Evolutionary conservation across 2,329 filamentous ascomycete genomes (phyloP).

Genomic region (Talaromyces piceae): DNA sequence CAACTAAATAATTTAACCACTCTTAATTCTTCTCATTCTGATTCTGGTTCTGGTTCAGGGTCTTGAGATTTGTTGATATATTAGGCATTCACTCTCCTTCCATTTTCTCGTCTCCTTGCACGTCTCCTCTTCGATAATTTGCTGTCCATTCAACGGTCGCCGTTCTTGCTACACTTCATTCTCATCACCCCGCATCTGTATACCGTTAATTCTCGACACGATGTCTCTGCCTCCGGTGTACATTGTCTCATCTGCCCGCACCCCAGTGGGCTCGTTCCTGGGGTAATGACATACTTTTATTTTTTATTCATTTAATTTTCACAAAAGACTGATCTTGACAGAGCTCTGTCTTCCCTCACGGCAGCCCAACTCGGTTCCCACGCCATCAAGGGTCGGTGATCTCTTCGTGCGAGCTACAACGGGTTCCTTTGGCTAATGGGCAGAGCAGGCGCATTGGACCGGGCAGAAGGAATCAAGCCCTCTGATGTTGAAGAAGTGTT

Average conservation of each 20-base stretch:
- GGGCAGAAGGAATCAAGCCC: conserved; percentile 76
- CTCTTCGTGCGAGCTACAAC: neutral
- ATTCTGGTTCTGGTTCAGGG: no score
- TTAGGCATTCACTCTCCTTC: neutral
- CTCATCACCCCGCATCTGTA: conserved; percentile 8
- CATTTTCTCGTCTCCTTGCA: neutral
- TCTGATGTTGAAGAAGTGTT: conserved; percentile 92
- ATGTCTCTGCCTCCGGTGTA: conserved; percentile 89
- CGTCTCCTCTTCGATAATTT: no score
- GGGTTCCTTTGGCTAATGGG: conserved; percentile 1
- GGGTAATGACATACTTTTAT: no score
- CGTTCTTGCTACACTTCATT: neutral
- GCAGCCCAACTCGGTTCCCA: conserved; percentile 81
- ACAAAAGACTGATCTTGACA: conserved; percentile 31
- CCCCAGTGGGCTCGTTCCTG: conserved; percentile 88
- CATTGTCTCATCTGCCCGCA: conserved; percentile 86
- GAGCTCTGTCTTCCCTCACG: conserved; percentile 78
- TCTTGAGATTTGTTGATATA: neutral
- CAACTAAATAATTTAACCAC: no score
- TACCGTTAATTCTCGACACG: conserved; percentile 5
- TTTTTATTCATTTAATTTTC: conserved; percentile 2
- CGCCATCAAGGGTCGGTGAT: conserved; percentile 71
- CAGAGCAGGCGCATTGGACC: conserved; percentile 68
- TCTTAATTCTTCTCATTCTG: no score
- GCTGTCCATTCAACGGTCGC: no score